Conservation (phyloP, 768 basidiomycete genomes). For the Phlebiopsis gigantea region DNA sequence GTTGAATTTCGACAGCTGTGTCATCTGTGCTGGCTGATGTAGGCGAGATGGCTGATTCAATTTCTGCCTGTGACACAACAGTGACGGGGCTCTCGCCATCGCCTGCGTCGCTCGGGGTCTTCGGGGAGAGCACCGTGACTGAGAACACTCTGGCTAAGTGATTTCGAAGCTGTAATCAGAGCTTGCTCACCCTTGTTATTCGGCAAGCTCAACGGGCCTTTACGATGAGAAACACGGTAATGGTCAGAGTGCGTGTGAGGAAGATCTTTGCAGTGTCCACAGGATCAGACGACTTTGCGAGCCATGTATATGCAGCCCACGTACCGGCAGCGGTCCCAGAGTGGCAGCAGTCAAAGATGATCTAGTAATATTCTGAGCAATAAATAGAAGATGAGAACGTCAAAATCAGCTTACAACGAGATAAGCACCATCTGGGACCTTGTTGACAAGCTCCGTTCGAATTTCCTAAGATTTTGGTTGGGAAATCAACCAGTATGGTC, state of each 20-base stretch:
- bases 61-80: neutral
- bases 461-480: constrained; percentile 20
- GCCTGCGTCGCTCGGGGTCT: neutral
- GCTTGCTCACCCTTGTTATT: no score
- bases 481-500: no score
- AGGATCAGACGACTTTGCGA: no score
- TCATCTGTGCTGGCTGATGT: neutral
- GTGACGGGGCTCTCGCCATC: neutral
- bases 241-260: constrained; percentile 1
- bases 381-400: neutral
- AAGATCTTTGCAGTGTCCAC: neutral
- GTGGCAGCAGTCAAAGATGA: constrained; percentile 26
- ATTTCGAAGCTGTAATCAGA: no score
- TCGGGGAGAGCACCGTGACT: neutral
- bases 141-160: no score
- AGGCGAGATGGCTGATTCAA: neutral
- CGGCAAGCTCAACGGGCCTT: neutral
- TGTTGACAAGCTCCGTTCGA: constrained; percentile 18
- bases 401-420: constrained; percentile 14
- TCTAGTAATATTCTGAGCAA: constrained; percentile 8
- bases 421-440: constrained; percentile 17
- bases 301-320: no score
- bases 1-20: neutral
- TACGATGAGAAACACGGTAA: neutral
- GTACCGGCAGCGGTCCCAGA: constrained; percentile 20